Evolutionary conservation across 116 monocot species (phyloP).

Genomic region (Phalaenopsis hybrid): DNA sequence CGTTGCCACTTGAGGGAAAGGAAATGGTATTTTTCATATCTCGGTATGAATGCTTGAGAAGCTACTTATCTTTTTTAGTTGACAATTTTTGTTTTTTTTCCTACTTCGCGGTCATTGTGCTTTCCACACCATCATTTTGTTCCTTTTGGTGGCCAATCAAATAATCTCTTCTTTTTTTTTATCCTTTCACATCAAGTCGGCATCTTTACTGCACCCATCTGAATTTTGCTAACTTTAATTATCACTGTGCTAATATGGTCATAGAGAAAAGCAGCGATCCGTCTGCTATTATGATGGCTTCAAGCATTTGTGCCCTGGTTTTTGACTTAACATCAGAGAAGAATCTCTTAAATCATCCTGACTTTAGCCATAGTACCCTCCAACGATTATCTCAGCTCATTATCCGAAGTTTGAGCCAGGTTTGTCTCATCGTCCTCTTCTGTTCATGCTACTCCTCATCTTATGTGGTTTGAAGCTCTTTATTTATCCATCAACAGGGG

Average conservation of each 20-base stretch:
- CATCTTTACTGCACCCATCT: neutral
- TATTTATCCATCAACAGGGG: slow-evolving; percentile 16
- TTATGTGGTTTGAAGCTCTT: neutral
- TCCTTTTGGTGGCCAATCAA: no score
- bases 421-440: slow-evolving; percentile 2
- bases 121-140: no score
- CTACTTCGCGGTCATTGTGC: no score
- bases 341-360: slow-evolving; percentile 31
- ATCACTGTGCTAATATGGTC: neutral
- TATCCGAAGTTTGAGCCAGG: slow-evolving; percentile 56
- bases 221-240: neutral
- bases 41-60: no score
- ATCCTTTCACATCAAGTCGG: neutral
- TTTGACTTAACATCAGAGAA: slow-evolving; percentile 71
- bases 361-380: slow-evolving; percentile 32
- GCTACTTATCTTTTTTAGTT: no score
- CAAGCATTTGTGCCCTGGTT: slow-evolving; percentile 57
- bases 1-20: no score
- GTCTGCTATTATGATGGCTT: slow-evolving; percentile 45
- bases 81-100: no score
- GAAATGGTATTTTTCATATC: no score
- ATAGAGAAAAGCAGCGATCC: slow-evolving; percentile 42
- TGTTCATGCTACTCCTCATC: neutral
- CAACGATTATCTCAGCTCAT: slow-evolving; percentile 46
- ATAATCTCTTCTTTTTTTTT: no score